Evolutionary conservation across 1,284 basidiomycete genomes (phyloP).

Genomic region (Ceratobasidium sp.): DNA sequence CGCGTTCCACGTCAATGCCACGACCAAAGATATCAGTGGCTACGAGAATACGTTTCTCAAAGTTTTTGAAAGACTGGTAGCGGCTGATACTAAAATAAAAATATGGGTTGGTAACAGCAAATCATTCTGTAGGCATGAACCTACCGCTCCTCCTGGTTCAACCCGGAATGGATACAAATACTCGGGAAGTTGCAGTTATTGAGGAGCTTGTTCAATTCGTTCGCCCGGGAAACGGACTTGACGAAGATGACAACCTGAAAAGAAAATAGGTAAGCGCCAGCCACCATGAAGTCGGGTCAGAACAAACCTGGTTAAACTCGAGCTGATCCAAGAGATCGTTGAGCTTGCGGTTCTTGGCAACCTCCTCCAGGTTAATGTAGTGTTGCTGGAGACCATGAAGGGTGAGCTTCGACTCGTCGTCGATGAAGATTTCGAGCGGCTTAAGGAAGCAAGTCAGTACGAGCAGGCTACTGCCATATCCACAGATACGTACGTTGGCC

Average conservation of each 20-base stretch:
- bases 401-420: constrained; percentile 98
- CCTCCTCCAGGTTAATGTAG: constrained; percentile 95
- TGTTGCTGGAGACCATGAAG: constrained; percentile 99
- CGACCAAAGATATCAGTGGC: constrained; percentile 97
- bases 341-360: constrained; percentile 94
- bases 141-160: constrained; percentile 94
- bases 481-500: constrained; percentile 79
- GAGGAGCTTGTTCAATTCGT: constrained; percentile 93
- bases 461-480: not conserved
- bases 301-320: constrained; percentile 93
- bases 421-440: constrained; percentile 99
- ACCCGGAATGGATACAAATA: constrained; percentile 94
- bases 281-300: not conserved
- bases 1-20: constrained; percentile 96
- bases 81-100: constrained; percentile 73
- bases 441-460: constrained; percentile 50
- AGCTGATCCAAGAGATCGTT: constrained; percentile 95
- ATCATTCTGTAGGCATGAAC: constrained; percentile 48
- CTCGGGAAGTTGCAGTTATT: constrained; percentile 98
- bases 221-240: constrained; percentile 95
- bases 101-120: too few species aligned
- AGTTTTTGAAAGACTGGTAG: constrained; percentile 99
- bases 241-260: constrained; percentile 97
- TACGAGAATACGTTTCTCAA: constrained; percentile 98
- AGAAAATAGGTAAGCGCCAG: constrained; percentile 31